A percentile compares a stretch with the other conserved stretches of the same genome.
Conservation (phyloP, 2,329 filamentous ascomycete genomes). For the Colletotrichum eleusines region DNA sequence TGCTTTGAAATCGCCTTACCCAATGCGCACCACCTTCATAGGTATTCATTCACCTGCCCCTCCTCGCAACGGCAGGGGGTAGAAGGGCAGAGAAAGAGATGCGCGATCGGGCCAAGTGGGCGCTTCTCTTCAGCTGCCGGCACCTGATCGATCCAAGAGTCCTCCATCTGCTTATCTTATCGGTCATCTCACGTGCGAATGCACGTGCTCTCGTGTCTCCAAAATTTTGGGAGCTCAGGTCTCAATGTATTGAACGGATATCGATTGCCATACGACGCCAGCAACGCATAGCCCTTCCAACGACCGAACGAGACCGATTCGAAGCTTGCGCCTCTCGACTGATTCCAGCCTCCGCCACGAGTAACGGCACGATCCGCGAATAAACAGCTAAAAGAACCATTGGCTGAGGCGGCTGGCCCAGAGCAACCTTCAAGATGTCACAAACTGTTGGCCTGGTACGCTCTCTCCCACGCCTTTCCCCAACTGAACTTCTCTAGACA, state of each 20-base stretch:
- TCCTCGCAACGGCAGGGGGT: neutral
- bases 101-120: slow-evolving; percentile 19
- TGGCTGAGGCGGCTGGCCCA: slow-evolving; percentile 35
- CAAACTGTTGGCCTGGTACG: slow-evolving; percentile 81
- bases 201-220: slow-evolving; percentile 26
- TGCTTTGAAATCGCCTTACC: slow-evolving; percentile 54
- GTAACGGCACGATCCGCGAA: neutral
- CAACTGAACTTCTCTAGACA: slow-evolving; percentile 15
- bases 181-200: neutral
- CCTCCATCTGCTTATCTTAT: slow-evolving; percentile 25
- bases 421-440: slow-evolving; percentile 70
- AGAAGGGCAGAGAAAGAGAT: neutral
- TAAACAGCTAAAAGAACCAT: neutral
- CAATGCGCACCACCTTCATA: neutral
- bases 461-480: slow-evolving; percentile 21
- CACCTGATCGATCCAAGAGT: neutral
- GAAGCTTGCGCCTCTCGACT: slow-evolving; percentile 43
- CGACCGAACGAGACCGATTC: slow-evolving; percentile 18
- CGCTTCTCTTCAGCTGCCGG: slow-evolving; percentile 8
- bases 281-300: slow-evolving; percentile 31
- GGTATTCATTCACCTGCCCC: slow-evolving; percentile 10
- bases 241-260: slow-evolving; percentile 15
- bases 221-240: slow-evolving; percentile 37
- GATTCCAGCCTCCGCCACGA: neutral
- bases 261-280: slow-evolving; percentile 20